These are phyloP conservation scores for Somion occarium DNA, from an alignment of 1,284 basidiomycete species.

Conservation along the genomic window DNA sequence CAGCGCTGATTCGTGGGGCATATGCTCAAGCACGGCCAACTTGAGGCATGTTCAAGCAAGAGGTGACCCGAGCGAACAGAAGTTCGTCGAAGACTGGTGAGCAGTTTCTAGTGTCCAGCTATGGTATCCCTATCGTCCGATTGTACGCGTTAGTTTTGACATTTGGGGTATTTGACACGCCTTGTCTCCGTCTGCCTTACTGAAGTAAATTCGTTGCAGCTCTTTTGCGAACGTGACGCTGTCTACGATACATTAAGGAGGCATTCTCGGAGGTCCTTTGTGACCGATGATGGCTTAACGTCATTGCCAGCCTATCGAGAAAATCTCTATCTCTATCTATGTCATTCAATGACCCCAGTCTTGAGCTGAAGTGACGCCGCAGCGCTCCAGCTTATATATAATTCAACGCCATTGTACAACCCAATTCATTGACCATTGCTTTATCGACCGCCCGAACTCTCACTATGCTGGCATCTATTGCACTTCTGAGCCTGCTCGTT, in stretches of 20 bases:
- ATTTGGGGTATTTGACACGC: background rate
- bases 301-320: too few relatives aligned
- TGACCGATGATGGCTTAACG: too few relatives aligned
- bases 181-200: background rate
- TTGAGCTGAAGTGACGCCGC: background rate
- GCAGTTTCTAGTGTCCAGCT: background rate
- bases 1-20: constrained; percentile 4
- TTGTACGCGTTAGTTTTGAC: background rate
- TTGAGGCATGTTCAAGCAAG: constrained; percentile 6
- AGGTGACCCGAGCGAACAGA: constrained; percentile 3
- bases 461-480: background rate
- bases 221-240: background rate
- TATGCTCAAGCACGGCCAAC: constrained; percentile 2
- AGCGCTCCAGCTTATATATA: background rate
- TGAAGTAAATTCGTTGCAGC: too few relatives aligned
- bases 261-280: background rate
- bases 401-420: background rate
- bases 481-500: background rate
- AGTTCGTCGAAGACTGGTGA: constrained; percentile 6
- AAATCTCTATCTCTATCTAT: too few relatives aligned
- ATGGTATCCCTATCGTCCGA: background rate
- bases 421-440: background rate
- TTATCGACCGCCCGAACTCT: background rate
- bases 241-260: background rate
- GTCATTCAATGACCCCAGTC: background rate